phyloP scores from a whole-genome alignment of 2,329 filamentous ascomycete species.

The Cladophialophora psammophila region DNA sequence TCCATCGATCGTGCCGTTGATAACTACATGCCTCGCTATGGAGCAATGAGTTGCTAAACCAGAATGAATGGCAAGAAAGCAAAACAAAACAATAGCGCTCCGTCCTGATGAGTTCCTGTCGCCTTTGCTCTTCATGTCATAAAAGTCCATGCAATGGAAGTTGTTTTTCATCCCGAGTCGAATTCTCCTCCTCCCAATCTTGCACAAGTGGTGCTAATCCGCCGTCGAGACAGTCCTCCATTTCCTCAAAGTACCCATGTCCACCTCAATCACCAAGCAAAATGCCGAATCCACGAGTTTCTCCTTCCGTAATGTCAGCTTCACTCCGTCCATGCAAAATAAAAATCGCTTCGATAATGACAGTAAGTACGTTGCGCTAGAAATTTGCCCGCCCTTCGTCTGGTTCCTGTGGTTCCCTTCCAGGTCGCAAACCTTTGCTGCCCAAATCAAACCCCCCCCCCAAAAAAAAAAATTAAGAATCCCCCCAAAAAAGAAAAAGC shows the following conservation, averaged over 20 bases:
- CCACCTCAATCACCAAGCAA: neutral
- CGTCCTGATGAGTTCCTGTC: neutral
- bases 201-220: neutral
- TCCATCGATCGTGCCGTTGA: conserved; percentile 6
- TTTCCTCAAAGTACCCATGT: neutral
- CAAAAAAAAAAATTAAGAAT: no score
- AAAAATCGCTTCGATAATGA: conserved; percentile 28
- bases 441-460: conserved; percentile 19
- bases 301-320: neutral
- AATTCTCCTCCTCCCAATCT: conserved; percentile 6
- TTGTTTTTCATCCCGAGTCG: neutral
- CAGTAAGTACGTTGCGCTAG: conserved; percentile 18
- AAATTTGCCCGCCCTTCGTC: conserved; percentile 6
- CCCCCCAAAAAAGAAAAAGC: conserved; percentile 26
- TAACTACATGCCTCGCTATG: conserved; percentile 12
- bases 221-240: neutral
- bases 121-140: conserved; percentile 5
- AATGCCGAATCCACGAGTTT: neutral
- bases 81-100: neutral
- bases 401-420: conserved; percentile 26
- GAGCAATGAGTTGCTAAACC: neutral
- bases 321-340: conserved; percentile 6
- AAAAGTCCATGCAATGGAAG: neutral
- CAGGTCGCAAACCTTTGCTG: conserved; percentile 2
- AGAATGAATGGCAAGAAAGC: neutral